These are phyloP conservation scores for Blastomyces parvus DNA, from an alignment of 2,329 filamentous ascomycete species.

Conservation along the genomic window DNA sequence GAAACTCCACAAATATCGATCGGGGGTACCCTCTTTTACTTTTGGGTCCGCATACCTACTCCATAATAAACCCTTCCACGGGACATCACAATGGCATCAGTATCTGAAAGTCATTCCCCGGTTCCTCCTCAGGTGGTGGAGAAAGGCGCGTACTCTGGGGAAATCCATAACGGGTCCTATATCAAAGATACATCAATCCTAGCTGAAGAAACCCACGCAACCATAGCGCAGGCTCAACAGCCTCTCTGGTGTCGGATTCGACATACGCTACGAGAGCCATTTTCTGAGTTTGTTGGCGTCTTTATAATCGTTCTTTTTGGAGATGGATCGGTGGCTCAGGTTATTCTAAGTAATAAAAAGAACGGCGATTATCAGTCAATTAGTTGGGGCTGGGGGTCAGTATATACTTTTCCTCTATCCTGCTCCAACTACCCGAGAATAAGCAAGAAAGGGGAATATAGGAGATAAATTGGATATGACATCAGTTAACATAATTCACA, in stretches of 20 bases:
- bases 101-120: background rate
- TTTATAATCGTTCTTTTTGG: slow-evolving; percentile 62
- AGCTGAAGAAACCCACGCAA: background rate
- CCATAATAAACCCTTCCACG: background rate
- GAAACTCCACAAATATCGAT: slow-evolving; percentile 1
- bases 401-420: slow-evolving; percentile 3
- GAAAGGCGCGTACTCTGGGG: background rate
- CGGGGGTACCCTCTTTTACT: background rate
- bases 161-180: background rate
- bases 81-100: slow-evolving; percentile 1
- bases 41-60: background rate
- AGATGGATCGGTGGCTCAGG: slow-evolving; percentile 62
- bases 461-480: background rate
- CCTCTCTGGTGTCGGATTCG: slow-evolving; percentile 48
- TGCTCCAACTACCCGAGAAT: slow-evolving; percentile 9
- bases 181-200: background rate
- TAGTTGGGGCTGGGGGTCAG: slow-evolving; percentile 42
- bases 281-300: slow-evolving; percentile 59
- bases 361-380: slow-evolving; percentile 45
- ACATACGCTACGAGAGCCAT: slow-evolving; percentile 45
- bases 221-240: slow-evolving; percentile 12
- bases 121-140: background rate
- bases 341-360: slow-evolving; percentile 45
- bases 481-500: slow-evolving; percentile 19
- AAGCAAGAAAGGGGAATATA: background rate